A percentile compares a stretch with the other conserved stretches of the same genome.
Conservation (phyloP, 208 protist genomes). For the Spongospora subterranea region DNA sequence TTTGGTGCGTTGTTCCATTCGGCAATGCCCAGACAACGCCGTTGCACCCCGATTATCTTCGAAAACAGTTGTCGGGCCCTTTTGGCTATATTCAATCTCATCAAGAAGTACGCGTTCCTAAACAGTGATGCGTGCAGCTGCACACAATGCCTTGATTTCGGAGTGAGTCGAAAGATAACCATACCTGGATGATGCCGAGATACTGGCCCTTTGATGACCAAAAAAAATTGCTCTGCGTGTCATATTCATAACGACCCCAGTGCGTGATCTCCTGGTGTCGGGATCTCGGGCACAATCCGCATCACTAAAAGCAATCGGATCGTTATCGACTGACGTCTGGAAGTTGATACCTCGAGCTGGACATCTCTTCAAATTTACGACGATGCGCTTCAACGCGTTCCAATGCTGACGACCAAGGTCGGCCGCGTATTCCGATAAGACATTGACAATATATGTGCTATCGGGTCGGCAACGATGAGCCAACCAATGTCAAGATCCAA, state of each 20-base stretch:
- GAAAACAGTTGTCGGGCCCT: not conserved
- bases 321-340: no score
- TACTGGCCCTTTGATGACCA: not conserved
- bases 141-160: not conserved
- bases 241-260: not conserved
- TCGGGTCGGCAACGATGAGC: not conserved
- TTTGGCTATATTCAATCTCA: not conserved
- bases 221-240: no score
- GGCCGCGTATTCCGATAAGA: not conserved
- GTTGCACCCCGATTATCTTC: not conserved
- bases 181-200: not conserved
- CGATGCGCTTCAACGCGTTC: not conserved
- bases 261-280: not conserved
- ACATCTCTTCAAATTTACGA: constrained; percentile 5
- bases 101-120: not conserved
- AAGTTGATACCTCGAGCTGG: no score
- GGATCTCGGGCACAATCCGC: not conserved
- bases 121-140: not conserved
- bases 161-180: not conserved
- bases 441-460: not conserved
- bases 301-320: no score
- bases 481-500: not conserved
- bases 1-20: not conserved
- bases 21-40: not conserved
- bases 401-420: not conserved